Conservation (phyloP, 176 grass and related monocot species). For the Oryza officinalis region DNA sequence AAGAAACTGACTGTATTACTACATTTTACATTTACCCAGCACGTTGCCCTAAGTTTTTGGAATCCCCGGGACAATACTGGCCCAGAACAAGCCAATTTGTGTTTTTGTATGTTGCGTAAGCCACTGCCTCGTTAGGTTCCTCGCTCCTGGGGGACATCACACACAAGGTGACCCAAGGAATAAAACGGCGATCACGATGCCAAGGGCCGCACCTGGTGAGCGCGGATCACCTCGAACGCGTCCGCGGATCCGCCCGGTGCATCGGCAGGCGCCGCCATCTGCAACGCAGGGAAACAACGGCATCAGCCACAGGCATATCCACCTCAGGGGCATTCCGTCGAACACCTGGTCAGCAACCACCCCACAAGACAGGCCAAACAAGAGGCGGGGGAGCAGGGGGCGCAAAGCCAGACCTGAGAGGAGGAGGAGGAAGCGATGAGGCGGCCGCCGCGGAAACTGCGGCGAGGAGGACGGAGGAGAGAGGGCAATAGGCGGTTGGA, state of each 20-base stretch:
- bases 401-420: slow-evolving; percentile 38
- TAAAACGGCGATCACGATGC: not conserved
- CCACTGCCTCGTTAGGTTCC: not conserved
- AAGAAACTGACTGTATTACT: not conserved
- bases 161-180: not conserved
- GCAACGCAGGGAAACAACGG: slow-evolving; percentile 13
- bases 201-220: slow-evolving; percentile 64
- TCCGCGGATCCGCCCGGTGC: slow-evolving; percentile 39
- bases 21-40: not conserved
- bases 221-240: slow-evolving; percentile 74
- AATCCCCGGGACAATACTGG: too few relatives aligned
- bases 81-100: not conserved
- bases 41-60: not conserved
- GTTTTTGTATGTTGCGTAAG: not conserved
- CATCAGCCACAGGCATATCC: not conserved
- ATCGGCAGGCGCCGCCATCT: slow-evolving; percentile 65
- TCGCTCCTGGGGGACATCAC: not conserved
- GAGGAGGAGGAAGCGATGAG: slow-evolving; percentile 34
- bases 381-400: not conserved
- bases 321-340: not conserved
- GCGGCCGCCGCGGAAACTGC: not conserved
- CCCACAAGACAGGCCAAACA: too few relatives aligned
- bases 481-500: not conserved
- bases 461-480: not conserved
- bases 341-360: not conserved